Base-by-base conservation (phyloP, 1,284 basidiomycete species). In the Irpex sp. region DNA sequence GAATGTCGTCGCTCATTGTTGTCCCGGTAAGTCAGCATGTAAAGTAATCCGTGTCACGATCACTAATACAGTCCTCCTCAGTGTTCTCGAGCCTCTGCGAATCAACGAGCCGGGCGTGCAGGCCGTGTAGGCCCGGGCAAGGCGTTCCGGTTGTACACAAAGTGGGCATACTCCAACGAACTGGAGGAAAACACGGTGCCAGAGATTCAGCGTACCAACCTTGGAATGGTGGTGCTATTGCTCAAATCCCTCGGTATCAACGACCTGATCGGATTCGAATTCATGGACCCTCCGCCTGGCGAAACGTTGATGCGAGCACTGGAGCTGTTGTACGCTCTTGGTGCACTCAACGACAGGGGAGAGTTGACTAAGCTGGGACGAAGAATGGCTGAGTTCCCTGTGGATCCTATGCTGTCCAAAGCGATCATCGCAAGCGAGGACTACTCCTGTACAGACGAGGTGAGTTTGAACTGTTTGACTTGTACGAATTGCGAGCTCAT, bases 81-180 rank as follows among this genome's bases (percentile, higher is more conserved):
- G 62, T 97, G 97, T 74, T 99, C 97, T 31, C 86, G 96, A 66
- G 97, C 97, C 13, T 97, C 96, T 36, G 97, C 96, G 0, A 96
- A 98, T 71, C 97, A 99, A 74, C 84, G 97, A 64, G 97, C 97
- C 0, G 97, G 97, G 59, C 89, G 97, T 68, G 97, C 97, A 1
- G 97, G 97, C 9, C 92, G 97, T 70, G 96, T 98, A 5, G 97
- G 97, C 0, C 94, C 97, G 2, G 97, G 97, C n/a, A 99, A 99
- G 76, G 89, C 96, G 21, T 99, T 99, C 83, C 87, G 97, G 5
- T 81, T 99, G 21, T 99, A 94, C 77, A 99, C 97, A 21, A 97
- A 99, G 77, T 93, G 91, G 85, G 97, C 97, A 0, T 99, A 91
- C 74, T 80, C 91, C 21, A 98, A 99, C 76, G 97, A 99, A 75